These are phyloP conservation scores for Chytridiales sp. DNA, from an alignment of 371 early-diverging fungal genomes.

Conservation along the genomic window DNA sequence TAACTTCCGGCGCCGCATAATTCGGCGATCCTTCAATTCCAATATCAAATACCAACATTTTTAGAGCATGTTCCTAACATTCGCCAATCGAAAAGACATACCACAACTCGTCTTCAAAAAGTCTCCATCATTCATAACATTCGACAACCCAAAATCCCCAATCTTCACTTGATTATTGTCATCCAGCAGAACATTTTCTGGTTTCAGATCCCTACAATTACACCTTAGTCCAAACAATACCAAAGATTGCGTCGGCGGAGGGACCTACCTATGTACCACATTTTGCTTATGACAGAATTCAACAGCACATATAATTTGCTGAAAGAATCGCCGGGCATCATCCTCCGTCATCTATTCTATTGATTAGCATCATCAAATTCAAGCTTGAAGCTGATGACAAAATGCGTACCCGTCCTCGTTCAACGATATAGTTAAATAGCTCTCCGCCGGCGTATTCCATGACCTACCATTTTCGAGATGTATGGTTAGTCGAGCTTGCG, in stretches of 20 bases:
- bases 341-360: conserved; percentile 75
- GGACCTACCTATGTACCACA: conserved; percentile 86
- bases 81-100: conserved; percentile 1
- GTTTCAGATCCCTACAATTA: conserved; percentile 45
- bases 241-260: too few relatives aligned
- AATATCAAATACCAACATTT: background rate
- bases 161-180: conserved; percentile 95
- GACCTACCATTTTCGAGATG: conserved; percentile 39
- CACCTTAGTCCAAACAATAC: background rate
- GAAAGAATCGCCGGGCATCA: conserved; percentile 90
- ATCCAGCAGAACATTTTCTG: conserved; percentile 80
- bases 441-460: conserved; percentile 97
- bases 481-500: background rate
- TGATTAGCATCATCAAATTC: background rate
- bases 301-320: conserved; percentile 97
- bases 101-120: conserved; percentile 94
- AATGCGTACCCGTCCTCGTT: conserved; percentile 86
- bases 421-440: conserved; percentile 95
- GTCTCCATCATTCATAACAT: conserved; percentile 93
- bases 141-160: conserved; percentile 95
- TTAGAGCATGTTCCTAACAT: background rate
- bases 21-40: conserved; percentile 51
- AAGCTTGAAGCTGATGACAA: conserved; percentile 20
- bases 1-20: conserved; percentile 86
- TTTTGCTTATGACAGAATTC: conserved; percentile 98